Percentiles rank a stretch among this genome's conserved stretches.
phyloP scores from a whole-genome alignment of 306 rosid species.

The Coriaria nepalensis region DNA sequence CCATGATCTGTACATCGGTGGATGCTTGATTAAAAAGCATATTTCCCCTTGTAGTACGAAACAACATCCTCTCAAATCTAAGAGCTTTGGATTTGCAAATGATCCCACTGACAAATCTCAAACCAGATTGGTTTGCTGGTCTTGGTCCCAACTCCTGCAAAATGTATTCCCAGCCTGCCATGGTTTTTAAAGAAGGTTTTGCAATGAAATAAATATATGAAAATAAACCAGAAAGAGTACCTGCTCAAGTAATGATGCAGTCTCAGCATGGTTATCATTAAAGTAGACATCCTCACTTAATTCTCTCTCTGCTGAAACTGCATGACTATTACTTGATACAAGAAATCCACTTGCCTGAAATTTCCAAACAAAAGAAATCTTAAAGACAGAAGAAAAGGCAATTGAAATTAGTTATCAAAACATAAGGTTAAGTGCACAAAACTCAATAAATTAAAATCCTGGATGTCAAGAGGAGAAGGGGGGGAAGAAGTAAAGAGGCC shows the following conservation, averaged over 20 bases:
- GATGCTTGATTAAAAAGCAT: conserved; percentile 94
- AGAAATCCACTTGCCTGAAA: conserved; percentile 81
- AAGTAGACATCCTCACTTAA: conserved; percentile 62
- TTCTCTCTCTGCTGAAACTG: conserved; percentile 59
- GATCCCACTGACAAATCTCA: conserved; percentile 90
- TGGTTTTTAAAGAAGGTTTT: conserved; percentile 14
- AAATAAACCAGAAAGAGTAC: conserved; percentile 24
- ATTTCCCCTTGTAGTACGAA: conserved; percentile 98
- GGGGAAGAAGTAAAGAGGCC: conserved; percentile 4
- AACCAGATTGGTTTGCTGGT: conserved; percentile 64
- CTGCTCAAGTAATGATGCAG: conserved; percentile 73
- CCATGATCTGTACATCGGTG: conserved; percentile 74
- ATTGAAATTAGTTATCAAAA: neutral
- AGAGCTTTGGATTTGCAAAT: conserved; percentile 74
- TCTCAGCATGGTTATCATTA: conserved; percentile 46
- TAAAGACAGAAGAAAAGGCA: conserved; percentile 4
- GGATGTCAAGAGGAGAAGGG: neutral
- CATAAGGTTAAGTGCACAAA: no score
- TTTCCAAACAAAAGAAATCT: conserved; percentile 13
- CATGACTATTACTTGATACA: conserved; percentile 50
- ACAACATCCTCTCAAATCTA: conserved; percentile 89
- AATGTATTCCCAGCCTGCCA: conserved; percentile 13
- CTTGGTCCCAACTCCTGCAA: conserved; percentile 67
- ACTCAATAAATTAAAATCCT: conserved; percentile 1
- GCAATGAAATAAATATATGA: conserved; percentile 7